phyloP scores from a whole-genome alignment of 148 eudicot species.

The Persicaria maculosa region DNA sequence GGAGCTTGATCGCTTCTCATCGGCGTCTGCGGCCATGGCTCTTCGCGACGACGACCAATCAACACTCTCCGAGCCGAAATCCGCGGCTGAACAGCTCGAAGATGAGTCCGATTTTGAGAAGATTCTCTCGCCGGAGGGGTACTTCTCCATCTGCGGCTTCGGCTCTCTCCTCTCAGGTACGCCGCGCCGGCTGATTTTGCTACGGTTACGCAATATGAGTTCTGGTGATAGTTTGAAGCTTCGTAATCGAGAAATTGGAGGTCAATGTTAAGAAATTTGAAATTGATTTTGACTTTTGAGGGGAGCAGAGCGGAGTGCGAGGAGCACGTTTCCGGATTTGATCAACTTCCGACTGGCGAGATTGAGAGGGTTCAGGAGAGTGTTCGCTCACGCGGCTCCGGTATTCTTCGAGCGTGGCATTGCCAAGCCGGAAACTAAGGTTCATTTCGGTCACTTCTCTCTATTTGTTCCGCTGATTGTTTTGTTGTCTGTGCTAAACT shows the following conservation, averaged over 20 bases:
- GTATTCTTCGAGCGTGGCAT: constrained; percentile 94
- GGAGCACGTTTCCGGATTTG: constrained; percentile 93
- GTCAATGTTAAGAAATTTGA: neutral
- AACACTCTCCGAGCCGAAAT: constrained; percentile 16
- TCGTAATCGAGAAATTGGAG: constrained; percentile 11
- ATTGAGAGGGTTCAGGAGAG: constrained; percentile 77
- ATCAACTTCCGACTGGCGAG: constrained; percentile 65
- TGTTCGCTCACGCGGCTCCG: constrained; percentile 86
- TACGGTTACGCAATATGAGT: neutral
- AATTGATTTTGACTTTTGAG: constrained; percentile 9
- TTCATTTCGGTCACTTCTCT: constrained; percentile 9
- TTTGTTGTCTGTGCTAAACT: neutral
- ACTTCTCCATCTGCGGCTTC: constrained; percentile 78
- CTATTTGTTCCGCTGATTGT: neutral
- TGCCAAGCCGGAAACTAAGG: constrained; percentile 89
- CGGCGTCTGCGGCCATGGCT: neutral
- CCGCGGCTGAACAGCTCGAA: constrained; percentile 34
- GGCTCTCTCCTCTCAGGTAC: constrained; percentile 96
- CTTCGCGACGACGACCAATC: constrained; percentile 15
- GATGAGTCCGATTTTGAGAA: constrained; percentile 51
- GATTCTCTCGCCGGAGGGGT: constrained; percentile 48
- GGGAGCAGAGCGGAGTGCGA: constrained; percentile 74
- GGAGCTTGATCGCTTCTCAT: neutral
- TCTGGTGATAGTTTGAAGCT: neutral
- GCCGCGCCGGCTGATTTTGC: neutral